phyloP scores from a whole-genome alignment of 495 filamentous ascomycete genomes.

The Neurospora sp. region DNA sequence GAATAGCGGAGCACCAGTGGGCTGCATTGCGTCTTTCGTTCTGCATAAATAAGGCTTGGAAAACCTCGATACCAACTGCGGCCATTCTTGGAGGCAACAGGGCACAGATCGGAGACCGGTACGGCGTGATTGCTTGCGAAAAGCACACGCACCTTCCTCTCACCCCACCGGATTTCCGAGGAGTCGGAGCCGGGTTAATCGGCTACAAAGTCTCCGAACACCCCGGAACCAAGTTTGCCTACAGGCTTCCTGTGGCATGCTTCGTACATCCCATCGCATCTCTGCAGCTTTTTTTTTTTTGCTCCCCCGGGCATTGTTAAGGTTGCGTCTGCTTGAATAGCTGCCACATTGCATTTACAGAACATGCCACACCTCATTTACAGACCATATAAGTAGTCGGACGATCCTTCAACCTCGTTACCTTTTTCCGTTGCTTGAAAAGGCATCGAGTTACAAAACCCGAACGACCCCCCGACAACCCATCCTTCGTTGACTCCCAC shows the following conservation, averaged over 20 bases:
- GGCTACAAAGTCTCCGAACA: too few relatives aligned
- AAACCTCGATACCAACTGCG: slow-evolving; percentile 6
- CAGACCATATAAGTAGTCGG: neutral
- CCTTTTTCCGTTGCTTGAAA: neutral
- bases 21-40: neutral
- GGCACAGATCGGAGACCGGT: neutral
- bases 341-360: too few relatives aligned
- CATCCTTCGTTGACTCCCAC: neutral
- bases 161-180: too few relatives aligned
- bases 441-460: neutral
- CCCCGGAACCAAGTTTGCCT: too few relatives aligned
- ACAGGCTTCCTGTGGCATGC: too few relatives aligned
- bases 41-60: slow-evolving; percentile 17
- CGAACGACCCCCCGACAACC: neutral
- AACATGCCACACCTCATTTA: too few relatives aligned
- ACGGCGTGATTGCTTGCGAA: neutral
- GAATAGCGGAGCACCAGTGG: neutral
- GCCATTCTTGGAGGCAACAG: neutral
- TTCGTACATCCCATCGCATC: too few relatives aligned
- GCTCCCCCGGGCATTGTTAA: neutral
- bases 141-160: neutral
- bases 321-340: neutral
- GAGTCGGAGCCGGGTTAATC: too few relatives aligned
- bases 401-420: neutral
- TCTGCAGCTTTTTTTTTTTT: neutral